These are phyloP conservation scores for Aspergillus novoparasiticus DNA, from an alignment of 2,329 filamentous ascomycete species.

Conservation along the genomic window DNA sequence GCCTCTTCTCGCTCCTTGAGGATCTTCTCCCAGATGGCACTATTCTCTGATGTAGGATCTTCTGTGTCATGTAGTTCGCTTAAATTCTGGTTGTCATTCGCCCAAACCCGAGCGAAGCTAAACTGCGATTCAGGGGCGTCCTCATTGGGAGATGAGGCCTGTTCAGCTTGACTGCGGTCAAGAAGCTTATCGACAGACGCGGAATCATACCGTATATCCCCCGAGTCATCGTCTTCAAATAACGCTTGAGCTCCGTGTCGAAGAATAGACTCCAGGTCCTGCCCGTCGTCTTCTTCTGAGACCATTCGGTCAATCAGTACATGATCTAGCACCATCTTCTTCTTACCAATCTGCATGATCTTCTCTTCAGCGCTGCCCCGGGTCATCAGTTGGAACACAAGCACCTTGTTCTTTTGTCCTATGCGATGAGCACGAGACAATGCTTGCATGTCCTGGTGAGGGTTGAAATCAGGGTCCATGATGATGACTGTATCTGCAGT, in stretches of 20 bases:
- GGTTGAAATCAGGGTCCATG: conserved; percentile 95
- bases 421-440: conserved; percentile 93
- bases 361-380: conserved; percentile 88
- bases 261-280: conserved; percentile 84
- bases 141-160: conserved; percentile 66
- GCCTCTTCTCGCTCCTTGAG: conserved; percentile 78
- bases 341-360: conserved; percentile 92
- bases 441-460: conserved; percentile 95
- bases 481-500: conserved; percentile 98
- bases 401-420: conserved; percentile 91
- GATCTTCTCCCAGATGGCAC: conserved; percentile 85
- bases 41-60: conserved; percentile 58
- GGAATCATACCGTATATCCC: conserved; percentile 79
- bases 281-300: conserved; percentile 73
- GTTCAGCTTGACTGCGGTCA: conserved; percentile 81
- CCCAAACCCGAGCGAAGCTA: conserved; percentile 89
- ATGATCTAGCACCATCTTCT: conserved; percentile 95
- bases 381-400: conserved; percentile 94
- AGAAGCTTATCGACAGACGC: conserved; percentile 84
- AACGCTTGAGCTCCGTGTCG: conserved; percentile 84
- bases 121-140: conserved; percentile 76
- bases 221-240: conserved; percentile 71
- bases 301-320: conserved; percentile 92
- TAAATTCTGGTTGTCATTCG: conserved; percentile 72
- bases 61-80: conserved; percentile 61